These are phyloP conservation scores for Aureobasidium sp. DNA, from an alignment of 2,329 filamentous ascomycete genomes.

Conservation along the genomic window DNA sequence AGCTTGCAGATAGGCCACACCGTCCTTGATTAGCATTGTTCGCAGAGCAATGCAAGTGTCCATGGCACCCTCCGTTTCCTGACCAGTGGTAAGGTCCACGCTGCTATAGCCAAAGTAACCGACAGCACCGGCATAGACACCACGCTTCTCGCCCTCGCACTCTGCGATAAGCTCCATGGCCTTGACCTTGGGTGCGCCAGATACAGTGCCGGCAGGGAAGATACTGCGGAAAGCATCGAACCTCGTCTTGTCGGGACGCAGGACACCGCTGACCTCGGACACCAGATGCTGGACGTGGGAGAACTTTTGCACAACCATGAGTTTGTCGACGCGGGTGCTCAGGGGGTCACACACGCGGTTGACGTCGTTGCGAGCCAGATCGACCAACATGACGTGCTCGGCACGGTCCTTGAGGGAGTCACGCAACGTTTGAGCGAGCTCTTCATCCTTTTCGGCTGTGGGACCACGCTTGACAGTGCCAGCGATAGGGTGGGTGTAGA, in stretches of 20 bases:
- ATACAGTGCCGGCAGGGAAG: slow-evolving; percentile 93
- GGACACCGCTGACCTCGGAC: slow-evolving; percentile 86
- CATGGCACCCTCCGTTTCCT: slow-evolving; percentile 71
- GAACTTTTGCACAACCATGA: slow-evolving; percentile 93
- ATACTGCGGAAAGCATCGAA: slow-evolving; percentile 93
- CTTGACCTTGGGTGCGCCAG: slow-evolving; percentile 86
- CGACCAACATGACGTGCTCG: slow-evolving; percentile 96
- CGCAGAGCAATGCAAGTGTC: slow-evolving; percentile 76
- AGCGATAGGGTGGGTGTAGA: slow-evolving; percentile 95
- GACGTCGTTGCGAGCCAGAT: slow-evolving; percentile 90
- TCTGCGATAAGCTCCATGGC: slow-evolving; percentile 98
- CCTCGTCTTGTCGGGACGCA: slow-evolving; percentile 72
- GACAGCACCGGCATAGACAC: slow-evolving; percentile 90
- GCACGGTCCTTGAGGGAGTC: slow-evolving; percentile 82
- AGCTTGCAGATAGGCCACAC: slow-evolving; percentile 81
- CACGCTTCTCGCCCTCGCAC: slow-evolving; percentile 85
- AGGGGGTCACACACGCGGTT: slow-evolving; percentile 90
- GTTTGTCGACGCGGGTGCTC: slow-evolving; percentile 79
- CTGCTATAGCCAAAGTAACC: slow-evolving; percentile 90
- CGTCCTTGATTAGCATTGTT: slow-evolving; percentile 91
- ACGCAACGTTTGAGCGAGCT: slow-evolving; percentile 66
- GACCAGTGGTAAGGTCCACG: slow-evolving; percentile 50
- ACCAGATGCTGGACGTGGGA: slow-evolving; percentile 96
- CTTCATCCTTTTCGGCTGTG: slow-evolving; percentile 70
- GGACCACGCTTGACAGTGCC: slow-evolving; percentile 85